Conservation (phyloP, 768 basidiomycete genomes). For the Termitomyces sp. region DNA sequence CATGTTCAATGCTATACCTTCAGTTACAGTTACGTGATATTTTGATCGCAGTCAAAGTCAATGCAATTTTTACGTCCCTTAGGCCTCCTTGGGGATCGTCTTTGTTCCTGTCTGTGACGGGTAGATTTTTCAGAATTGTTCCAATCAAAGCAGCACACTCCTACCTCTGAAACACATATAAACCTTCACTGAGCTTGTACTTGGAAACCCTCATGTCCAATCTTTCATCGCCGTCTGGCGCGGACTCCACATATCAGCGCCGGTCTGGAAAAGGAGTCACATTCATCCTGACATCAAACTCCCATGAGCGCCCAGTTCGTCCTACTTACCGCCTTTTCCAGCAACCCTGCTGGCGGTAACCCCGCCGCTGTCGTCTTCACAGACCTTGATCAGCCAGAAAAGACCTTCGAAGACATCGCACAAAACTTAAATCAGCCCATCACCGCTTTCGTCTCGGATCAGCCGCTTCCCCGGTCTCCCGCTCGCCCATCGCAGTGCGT, state of each 20-base stretch:
- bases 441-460: conserved; percentile 10
- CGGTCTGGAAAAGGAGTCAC: not conserved
- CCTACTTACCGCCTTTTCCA: conserved; percentile 40
- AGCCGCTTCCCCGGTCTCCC: conserved; percentile 2
- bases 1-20: not conserved
- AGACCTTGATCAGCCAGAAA: conserved; percentile 21
- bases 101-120: not conserved
- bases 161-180: too few species aligned
- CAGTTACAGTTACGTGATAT: not conserved
- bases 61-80: not conserved
- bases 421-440: conserved; percentile 41
- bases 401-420: conserved; percentile 29
- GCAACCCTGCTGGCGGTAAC: conserved; percentile 36
- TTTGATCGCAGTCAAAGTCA: too few species aligned
- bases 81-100: too few species aligned
- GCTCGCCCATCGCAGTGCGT: conserved; percentile 13
- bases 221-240: too few species aligned
- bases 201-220: too few species aligned
- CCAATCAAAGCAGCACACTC: too few species aligned
- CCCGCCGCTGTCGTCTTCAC: conserved; percentile 38
- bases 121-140: too few species aligned
- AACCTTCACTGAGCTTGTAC: too few species aligned
- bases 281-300: not conserved
- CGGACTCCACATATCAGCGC: not conserved
- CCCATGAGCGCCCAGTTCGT: conserved; percentile 18